Evolutionary conservation across 2,329 filamentous ascomycete genomes (phyloP).

Genomic region (Fusarium robinianum): DNA sequence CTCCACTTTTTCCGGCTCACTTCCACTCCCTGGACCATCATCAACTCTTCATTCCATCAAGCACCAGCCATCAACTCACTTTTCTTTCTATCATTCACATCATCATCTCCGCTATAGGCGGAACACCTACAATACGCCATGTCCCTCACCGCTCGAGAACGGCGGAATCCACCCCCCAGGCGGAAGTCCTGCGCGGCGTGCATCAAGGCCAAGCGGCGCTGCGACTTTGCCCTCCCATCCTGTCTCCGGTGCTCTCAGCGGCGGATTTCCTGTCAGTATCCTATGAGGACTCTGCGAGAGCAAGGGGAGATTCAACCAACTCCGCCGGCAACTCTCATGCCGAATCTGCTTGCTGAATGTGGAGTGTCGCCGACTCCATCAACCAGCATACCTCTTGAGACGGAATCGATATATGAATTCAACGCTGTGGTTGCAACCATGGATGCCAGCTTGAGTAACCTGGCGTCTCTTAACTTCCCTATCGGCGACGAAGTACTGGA

Average conservation of each 20-base stretch:
- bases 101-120: not conserved
- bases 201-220: conserved; percentile 61
- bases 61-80: not conserved
- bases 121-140: conserved; percentile 16
- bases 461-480: conserved; percentile 17
- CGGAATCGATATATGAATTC: conserved; percentile 16
- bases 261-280: conserved; percentile 54
- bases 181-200: conserved; percentile 63
- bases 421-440: conserved; percentile 21
- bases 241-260: conserved; percentile 58
- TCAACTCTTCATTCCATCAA: conserved; percentile 2
- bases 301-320: conserved; percentile 1
- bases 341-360: conserved; percentile 11
- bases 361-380: conserved; percentile 7
- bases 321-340: conserved; percentile 12
- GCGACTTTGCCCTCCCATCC: conserved; percentile 55
- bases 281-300: conserved; percentile 16
- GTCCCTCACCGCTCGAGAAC: conserved; percentile 43
- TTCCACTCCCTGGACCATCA: conserved; percentile 2
- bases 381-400: conserved; percentile 3
- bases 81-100: not conserved
- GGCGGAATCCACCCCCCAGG: conserved; percentile 50
- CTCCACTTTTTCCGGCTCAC: conserved; percentile 29
- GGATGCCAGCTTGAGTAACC: conserved; percentile 15
- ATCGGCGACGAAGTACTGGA: conserved; percentile 25